Conservation (phyloP, 1,139 yeast genomes). For the Hemisphaericaspora lyxosophila region DNA sequence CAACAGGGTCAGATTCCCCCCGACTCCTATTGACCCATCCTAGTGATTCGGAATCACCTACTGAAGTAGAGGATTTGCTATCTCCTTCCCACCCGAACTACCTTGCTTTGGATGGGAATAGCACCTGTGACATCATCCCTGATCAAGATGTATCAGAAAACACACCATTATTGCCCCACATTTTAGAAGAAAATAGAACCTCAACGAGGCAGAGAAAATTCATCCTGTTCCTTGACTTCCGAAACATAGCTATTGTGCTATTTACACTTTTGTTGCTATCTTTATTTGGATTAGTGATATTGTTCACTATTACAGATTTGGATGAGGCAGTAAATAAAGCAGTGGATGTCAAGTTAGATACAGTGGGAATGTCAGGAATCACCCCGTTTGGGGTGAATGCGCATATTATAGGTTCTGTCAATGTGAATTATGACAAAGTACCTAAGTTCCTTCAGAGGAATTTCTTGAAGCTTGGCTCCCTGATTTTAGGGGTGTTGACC, state of each 20-base stretch:
- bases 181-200: neutral
- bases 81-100: neutral
- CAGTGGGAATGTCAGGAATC: constrained; percentile 20
- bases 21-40: constrained; percentile 1
- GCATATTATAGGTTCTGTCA: constrained; percentile 25
- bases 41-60: neutral
- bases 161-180: constrained; percentile 1
- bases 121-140: neutral
- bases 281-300: neutral
- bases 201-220: neutral
- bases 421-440: constrained; percentile 27
- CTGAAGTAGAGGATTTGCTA: neutral
- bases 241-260: neutral
- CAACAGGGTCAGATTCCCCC: neutral
- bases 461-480: constrained; percentile 21
- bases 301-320: neutral
- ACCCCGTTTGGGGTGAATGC: constrained; percentile 25
- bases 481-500: constrained; percentile 24
- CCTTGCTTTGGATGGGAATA: neutral
- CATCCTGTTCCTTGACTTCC: neutral
- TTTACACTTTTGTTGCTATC: neutral
- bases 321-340: constrained; percentile 16
- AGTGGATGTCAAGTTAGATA: constrained; percentile 20
- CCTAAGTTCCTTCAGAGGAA: constrained; percentile 20
- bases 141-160: neutral